Conservation (phyloP, 192 early-diverging fungal genomes). For the Linnemannia zychae region DNA sequence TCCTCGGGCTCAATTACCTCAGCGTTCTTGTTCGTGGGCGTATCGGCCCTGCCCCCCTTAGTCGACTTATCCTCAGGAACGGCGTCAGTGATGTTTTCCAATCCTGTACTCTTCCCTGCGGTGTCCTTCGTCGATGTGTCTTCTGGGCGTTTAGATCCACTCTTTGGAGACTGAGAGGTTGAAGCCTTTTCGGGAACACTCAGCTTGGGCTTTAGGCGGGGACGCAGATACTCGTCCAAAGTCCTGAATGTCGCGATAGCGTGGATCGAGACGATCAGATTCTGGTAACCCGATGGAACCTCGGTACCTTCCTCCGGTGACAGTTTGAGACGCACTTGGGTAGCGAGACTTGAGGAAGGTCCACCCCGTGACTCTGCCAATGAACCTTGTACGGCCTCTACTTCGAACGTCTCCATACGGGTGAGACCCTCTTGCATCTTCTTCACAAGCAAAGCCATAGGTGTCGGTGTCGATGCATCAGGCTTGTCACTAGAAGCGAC, state of each 20-base stretch:
- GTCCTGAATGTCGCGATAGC: conserved; percentile 87
- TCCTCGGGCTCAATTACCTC: conserved; percentile 18
- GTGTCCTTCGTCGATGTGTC: neutral
- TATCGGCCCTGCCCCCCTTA: conserved; percentile 13
- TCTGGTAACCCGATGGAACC: conserved; percentile 62
- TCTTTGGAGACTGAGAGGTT: neutral
- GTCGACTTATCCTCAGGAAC: conserved; percentile 27
- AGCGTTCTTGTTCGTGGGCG: conserved; percentile 19
- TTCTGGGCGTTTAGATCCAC: neutral
- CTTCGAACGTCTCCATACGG: conserved; percentile 77
- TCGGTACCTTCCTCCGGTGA: conserved; percentile 64
- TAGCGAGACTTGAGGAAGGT: conserved; percentile 77
- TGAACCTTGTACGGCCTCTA: conserved; percentile 59
- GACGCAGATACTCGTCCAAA: conserved; percentile 85
- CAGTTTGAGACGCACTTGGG: conserved; percentile 78
- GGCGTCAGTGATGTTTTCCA: neutral
- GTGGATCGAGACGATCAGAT: conserved; percentile 83
- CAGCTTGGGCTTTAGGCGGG: conserved; percentile 63
- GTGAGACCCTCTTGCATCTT: conserved; percentile 81
- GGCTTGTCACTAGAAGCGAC: neutral
- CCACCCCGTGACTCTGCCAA: conserved; percentile 52
- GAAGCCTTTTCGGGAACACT: conserved; percentile 8
- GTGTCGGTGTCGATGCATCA: neutral
- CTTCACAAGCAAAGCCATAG: conserved; percentile 67
- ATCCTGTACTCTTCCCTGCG: conserved; percentile 7